Conservation (phyloP, 768 basidiomycete genomes). For the Suillus fuscotomentosus region DNA sequence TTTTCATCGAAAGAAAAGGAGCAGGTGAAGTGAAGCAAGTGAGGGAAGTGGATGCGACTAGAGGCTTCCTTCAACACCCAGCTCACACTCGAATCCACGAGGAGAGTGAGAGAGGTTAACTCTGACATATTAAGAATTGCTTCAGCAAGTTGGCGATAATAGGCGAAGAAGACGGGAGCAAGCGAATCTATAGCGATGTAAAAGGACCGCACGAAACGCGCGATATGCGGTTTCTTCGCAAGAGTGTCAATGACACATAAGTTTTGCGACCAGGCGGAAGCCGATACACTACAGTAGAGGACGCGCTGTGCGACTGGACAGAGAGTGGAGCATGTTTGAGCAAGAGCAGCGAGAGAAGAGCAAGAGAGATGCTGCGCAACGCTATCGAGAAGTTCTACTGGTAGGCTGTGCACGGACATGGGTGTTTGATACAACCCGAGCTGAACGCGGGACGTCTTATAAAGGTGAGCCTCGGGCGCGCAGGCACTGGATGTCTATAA, state of each 20-base stretch:
- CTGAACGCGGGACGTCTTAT: slow-evolving; percentile 12
- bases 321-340: slow-evolving; percentile 41
- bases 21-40: slow-evolving; percentile 54
- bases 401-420: slow-evolving; percentile 51
- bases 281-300: slow-evolving; percentile 59
- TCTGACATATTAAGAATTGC: slow-evolving; percentile 64
- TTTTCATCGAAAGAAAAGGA: slow-evolving; percentile 61
- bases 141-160: slow-evolving; percentile 46
- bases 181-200: slow-evolving; percentile 48
- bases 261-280: slow-evolving; percentile 45
- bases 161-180: slow-evolving; percentile 40
- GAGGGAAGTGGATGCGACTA: slow-evolving; percentile 35
- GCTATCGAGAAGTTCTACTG: slow-evolving; percentile 61
- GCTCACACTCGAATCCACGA: slow-evolving; percentile 46
- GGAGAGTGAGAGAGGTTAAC: slow-evolving; percentile 51
- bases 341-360: slow-evolving; percentile 46
- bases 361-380: slow-evolving; percentile 39
- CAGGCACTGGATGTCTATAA: slow-evolving; percentile 2
- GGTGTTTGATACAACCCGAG: slow-evolving; percentile 8
- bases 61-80: slow-evolving; percentile 47
- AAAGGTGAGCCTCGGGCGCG: slow-evolving; percentile 4
- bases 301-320: slow-evolving; percentile 52
- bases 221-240: slow-evolving; percentile 54
- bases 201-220: slow-evolving; percentile 61
- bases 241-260: slow-evolving; percentile 54